These are phyloP conservation scores for Cyclotella kingstonii DNA, from an alignment of 108 stramenopile genomes.

Conservation along the genomic window DNA sequence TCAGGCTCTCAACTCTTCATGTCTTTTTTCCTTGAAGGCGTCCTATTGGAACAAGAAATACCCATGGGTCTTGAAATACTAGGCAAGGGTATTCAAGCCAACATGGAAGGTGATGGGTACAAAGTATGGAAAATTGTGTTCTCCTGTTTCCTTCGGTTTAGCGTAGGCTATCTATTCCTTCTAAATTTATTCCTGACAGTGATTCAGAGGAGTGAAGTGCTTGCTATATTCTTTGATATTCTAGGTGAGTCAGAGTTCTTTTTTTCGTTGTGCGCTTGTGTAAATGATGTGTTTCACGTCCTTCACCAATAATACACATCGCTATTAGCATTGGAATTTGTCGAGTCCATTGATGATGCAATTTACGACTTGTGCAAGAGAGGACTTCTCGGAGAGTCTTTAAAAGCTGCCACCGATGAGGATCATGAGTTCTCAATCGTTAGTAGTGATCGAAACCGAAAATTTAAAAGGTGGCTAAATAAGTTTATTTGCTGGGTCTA, in stretches of 20 bases:
- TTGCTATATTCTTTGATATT: conserved; percentile 22
- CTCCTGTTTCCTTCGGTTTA: conserved; percentile 9
- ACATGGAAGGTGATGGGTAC: neutral
- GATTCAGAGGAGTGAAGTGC: conserved; percentile 1
- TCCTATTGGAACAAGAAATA: conserved; percentile 18
- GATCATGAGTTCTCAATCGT: neutral
- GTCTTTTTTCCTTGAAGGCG: too few relatives aligned
- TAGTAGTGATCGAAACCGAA: neutral
- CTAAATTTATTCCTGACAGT: conserved; percentile 10
- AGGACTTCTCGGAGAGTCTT: conserved; percentile 11
- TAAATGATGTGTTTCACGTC: too few relatives aligned
- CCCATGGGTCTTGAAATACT: conserved; percentile 15
- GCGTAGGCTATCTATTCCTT: conserved; percentile 11
- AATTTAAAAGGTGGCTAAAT: conserved; percentile 1
- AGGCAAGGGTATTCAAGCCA: conserved; percentile 9
- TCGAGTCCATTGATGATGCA: conserved; percentile 76
- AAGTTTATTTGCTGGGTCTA: conserved; percentile 9
- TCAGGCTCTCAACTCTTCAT: too few relatives aligned
- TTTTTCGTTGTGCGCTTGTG: too few relatives aligned
- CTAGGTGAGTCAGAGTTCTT: too few relatives aligned
- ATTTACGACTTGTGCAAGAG: conserved; percentile 10
- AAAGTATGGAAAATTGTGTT: conserved; percentile 3
- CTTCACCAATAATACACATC: too few relatives aligned
- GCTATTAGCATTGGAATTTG: conserved; percentile 64
- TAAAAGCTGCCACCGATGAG: neutral